Percentiles rank a stretch among this genome's conserved stretches.
Evolutionary conservation across 257 asterid genomes (phyloP).

Genomic region (Nicotiana benthamiana): DNA sequence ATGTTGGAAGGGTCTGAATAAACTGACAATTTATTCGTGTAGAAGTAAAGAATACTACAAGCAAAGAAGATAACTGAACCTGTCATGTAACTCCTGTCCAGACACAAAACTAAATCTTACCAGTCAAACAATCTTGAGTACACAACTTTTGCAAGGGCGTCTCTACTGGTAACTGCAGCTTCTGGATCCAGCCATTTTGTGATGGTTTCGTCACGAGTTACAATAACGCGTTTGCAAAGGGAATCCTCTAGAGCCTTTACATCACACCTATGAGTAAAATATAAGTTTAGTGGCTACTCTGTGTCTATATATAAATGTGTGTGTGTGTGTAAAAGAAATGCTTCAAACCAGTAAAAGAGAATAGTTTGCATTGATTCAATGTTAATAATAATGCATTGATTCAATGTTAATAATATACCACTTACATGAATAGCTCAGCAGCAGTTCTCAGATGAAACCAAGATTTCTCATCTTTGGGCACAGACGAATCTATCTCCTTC

Average conservation of each 20-base stretch:
- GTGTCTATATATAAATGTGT: not conserved
- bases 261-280: slow-evolving; percentile 65
- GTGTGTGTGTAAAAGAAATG: not conserved
- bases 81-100: not conserved
- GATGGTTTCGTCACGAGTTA: slow-evolving; percentile 96
- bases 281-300: slow-evolving; percentile 3
- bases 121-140: slow-evolving; percentile 95
- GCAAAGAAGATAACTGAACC: not conserved
- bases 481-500: slow-evolving; percentile 82
- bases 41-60: not conserved
- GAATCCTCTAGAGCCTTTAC: slow-evolving; percentile 87
- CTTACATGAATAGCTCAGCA: slow-evolving; percentile 92
- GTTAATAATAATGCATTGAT: not conserved
- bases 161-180: slow-evolving; percentile 87
- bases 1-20: not conserved
- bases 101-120: slow-evolving; percentile 32
- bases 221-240: slow-evolving; percentile 88
- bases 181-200: slow-evolving; percentile 88
- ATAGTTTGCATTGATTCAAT: not conserved
- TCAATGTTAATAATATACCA: not conserved
- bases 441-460: slow-evolving; percentile 84
- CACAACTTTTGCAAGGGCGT: slow-evolving; percentile 88
- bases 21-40: not conserved
- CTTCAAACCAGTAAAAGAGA: slow-evolving; percentile 3
- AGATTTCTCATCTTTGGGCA: slow-evolving; percentile 93